Percentiles rank a stretch among this genome's conserved stretches.
These are phyloP conservation scores for Onygenales sp. DNA, from an alignment of 2,329 filamentous ascomycete genomes.

Conservation along the genomic window DNA sequence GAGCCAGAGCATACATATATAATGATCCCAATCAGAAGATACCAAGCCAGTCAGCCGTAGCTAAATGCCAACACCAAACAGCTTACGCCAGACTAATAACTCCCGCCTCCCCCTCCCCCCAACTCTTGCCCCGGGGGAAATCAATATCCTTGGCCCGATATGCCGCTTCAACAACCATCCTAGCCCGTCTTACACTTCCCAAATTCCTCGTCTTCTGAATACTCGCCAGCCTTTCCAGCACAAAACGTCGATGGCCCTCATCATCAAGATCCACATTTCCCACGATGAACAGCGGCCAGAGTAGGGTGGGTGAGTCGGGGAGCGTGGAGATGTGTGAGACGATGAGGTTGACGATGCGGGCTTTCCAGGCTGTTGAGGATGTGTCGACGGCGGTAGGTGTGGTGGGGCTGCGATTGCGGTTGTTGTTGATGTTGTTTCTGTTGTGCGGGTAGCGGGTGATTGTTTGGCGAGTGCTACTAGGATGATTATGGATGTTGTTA, in stretches of 20 bases:
- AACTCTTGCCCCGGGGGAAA: slow-evolving; percentile 8
- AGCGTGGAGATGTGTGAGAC: slow-evolving; percentile 15
- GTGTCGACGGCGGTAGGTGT: not conserved
- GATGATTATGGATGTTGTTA: not conserved
- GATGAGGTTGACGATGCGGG: slow-evolving; percentile 11
- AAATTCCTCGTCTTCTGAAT: slow-evolving; percentile 19
- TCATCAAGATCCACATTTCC: slow-evolving; percentile 17
- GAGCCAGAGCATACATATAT: too few species aligned
- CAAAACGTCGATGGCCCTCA: slow-evolving; percentile 20
- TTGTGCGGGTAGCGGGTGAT: not conserved
- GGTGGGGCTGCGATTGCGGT: not conserved
- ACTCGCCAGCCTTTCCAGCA: slow-evolving; percentile 17
- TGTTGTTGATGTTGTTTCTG: not conserved
- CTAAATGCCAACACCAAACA: slow-evolving; percentile 5
- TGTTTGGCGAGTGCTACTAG: not conserved
- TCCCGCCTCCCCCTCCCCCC: slow-evolving; percentile 6
- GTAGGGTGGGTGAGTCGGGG: slow-evolving; percentile 13
- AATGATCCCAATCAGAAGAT: too few species aligned
- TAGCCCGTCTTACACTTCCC: slow-evolving; percentile 18
- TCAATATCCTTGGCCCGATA: slow-evolving; percentile 13
- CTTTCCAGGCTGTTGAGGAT: slow-evolving; percentile 6
- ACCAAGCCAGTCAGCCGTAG: too few species aligned
- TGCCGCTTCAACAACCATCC: slow-evolving; percentile 15
- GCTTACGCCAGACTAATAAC: slow-evolving; percentile 9
- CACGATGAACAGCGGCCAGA: slow-evolving; percentile 18